Percentiles rank a stretch among this genome's conserved stretches.
These are phyloP conservation scores for Botrytis paeoniae DNA, from an alignment of 2,329 filamentous ascomycete species.

Conservation along the genomic window DNA sequence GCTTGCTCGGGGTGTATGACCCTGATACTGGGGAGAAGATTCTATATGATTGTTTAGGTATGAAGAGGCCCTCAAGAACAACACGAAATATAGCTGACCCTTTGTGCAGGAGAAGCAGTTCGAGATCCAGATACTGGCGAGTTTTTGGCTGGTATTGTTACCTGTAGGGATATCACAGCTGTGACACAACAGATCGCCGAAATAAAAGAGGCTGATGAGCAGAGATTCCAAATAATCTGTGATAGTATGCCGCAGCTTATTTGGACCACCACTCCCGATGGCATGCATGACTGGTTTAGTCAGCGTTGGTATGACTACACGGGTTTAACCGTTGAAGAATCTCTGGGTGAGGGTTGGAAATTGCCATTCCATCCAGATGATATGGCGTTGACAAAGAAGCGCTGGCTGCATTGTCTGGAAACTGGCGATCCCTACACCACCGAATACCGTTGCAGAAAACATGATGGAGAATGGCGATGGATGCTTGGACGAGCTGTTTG, in stretches of 20 bases:
- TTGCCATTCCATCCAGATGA: constrained; percentile 70
- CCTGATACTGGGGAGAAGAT: constrained; percentile 50
- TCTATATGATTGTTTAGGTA: constrained; percentile 59
- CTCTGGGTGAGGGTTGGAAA: constrained; percentile 60
- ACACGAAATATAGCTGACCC: neutral
- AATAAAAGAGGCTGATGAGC: constrained; percentile 68
- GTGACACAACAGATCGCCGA: constrained; percentile 67
- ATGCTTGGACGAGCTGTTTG: constrained; percentile 72
- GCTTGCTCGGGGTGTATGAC: constrained; percentile 62
- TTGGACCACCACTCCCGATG: constrained; percentile 69
- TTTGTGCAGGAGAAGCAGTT: constrained; percentile 54
- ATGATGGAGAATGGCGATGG: constrained; percentile 72
- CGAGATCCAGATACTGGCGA: constrained; percentile 65
- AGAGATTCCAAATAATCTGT: constrained; percentile 71
- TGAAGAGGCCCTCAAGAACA: neutral
- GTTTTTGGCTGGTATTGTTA: constrained; percentile 68
- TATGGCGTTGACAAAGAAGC: constrained; percentile 49
- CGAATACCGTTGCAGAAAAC: constrained; percentile 67
- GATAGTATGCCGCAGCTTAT: constrained; percentile 71
- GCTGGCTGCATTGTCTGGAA: constrained; percentile 60
- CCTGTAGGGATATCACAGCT: constrained; percentile 60
- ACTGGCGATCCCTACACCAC: constrained; percentile 68
- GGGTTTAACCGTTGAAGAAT: constrained; percentile 60
- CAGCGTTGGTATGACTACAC: constrained; percentile 76
- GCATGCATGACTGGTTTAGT: constrained; percentile 70